phyloP scores from a whole-genome alignment of 345 rosid species.

The Sisymbrium irio region DNA sequence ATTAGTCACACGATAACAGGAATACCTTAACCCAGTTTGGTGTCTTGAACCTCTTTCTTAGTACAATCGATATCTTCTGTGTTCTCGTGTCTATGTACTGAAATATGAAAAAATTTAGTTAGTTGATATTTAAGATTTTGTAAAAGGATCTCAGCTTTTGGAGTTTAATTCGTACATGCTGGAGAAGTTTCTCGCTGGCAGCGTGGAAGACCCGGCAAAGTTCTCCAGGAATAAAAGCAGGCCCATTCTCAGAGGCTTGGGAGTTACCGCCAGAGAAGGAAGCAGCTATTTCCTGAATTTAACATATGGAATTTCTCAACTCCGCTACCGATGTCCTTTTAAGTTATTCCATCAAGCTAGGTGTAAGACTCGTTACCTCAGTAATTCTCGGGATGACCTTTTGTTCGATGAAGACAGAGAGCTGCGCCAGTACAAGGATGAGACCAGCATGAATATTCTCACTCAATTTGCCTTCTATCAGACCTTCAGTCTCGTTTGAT shows the following conservation, averaged over 20 bases:
- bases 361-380: conserved; percentile 58
- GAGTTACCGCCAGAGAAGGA: conserved; percentile 79
- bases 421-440: conserved; percentile 85
- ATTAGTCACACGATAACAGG: conserved; percentile 13
- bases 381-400: conserved; percentile 79
- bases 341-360: background rate
- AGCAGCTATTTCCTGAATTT: conserved; percentile 73
- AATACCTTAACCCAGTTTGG: conserved; percentile 98
- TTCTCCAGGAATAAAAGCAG: conserved; percentile 90
- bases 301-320: conserved; percentile 11
- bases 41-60: conserved; percentile 89
- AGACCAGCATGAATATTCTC: conserved; percentile 69
- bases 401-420: conserved; percentile 83
- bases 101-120: conserved; percentile 17
- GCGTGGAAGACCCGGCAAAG: conserved; percentile 73
- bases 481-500: conserved; percentile 46
- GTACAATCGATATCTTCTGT: conserved; percentile 73
- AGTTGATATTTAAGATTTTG: conserved; percentile 11
- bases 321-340: background rate
- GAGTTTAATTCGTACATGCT: conserved; percentile 56
- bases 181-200: conserved; percentile 81
- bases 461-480: conserved; percentile 45
- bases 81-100: conserved; percentile 86
- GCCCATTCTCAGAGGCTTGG: conserved; percentile 60
- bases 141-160: background rate